A percentile compares a stretch with the other conserved stretches of the same genome.
Conservation (phyloP, 495 filamentous ascomycete species). For the Copromyces sp. region DNA sequence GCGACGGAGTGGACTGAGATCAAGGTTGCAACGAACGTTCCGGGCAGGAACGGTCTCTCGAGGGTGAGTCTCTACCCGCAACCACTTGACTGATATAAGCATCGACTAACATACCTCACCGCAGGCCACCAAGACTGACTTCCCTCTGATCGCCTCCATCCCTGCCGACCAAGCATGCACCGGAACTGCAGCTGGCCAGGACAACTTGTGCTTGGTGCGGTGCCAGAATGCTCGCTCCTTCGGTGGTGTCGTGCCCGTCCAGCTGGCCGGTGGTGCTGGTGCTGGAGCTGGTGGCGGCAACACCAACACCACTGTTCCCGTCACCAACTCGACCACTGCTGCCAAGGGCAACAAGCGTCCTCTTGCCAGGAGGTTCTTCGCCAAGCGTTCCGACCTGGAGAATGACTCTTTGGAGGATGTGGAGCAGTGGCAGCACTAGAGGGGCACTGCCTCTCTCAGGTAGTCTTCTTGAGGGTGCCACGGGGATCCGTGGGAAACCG, state of each 20-base stretch:
- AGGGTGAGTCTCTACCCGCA: not conserved
- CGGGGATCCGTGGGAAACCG: not conserved
- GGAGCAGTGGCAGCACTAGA: not conserved
- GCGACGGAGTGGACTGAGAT: slow-evolving; percentile 32
- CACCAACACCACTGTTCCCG: not conserved
- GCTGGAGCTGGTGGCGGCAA: slow-evolving; percentile 1
- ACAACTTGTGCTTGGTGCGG: slow-evolving; percentile 42
- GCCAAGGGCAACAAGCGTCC: not conserved
- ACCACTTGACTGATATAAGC: not conserved
- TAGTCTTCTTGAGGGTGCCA: not conserved
- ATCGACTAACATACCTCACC: not conserved
- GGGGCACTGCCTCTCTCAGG: not conserved
- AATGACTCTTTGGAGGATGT: not conserved
- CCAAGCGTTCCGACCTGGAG: not conserved
- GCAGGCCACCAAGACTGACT: slow-evolving; percentile 28
- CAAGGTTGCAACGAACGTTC: slow-evolving; percentile 26
- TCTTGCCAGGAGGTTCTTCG: not conserved
- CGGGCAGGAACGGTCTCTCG: slow-evolving; percentile 14
- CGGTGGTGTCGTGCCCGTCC: slow-evolving; percentile 44
- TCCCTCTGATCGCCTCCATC: slow-evolving; percentile 35
- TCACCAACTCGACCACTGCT: not conserved
- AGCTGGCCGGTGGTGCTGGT: slow-evolving; percentile 25
- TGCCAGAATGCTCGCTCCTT: slow-evolving; percentile 46
- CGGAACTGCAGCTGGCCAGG: slow-evolving; percentile 41
- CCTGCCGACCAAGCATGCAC: slow-evolving; percentile 39